Percentiles rank a stretch among this genome's conserved stretches.
These are phyloP conservation scores for Acacia acuminata DNA, from an alignment of 306 rosid species.

Conservation along the genomic window DNA sequence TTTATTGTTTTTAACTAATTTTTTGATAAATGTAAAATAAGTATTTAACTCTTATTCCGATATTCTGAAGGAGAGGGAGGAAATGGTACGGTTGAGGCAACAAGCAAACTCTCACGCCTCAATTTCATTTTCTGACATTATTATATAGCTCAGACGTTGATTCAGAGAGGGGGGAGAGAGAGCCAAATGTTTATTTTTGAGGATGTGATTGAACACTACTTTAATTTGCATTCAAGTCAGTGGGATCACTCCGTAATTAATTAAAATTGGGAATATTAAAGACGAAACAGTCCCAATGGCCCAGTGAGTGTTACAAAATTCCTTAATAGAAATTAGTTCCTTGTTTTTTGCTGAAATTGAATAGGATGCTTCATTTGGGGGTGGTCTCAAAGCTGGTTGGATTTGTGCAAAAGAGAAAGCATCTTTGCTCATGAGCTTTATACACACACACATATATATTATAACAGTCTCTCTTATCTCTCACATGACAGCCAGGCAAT, in stretches of 20 bases:
- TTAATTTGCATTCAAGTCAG: constrained; percentile 53
- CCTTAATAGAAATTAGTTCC: constrained; percentile 7
- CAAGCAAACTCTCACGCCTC: constrained; percentile 45
- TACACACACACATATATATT: background rate
- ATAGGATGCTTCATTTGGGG: constrained; percentile 12
- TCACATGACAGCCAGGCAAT: constrained; percentile 53
- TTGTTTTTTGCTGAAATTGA: background rate
- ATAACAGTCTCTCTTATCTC: background rate
- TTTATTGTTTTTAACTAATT: no score
- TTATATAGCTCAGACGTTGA: constrained; percentile 53
- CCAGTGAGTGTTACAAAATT: constrained; percentile 10
- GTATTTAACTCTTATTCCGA: no score
- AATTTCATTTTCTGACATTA: constrained; percentile 40
- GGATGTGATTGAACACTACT: constrained; percentile 45
- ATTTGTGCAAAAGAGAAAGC: constrained; percentile 33
- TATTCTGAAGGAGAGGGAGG: no score
- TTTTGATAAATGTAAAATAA: no score
- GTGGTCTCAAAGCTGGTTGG: constrained; percentile 37
- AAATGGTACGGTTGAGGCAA: constrained; percentile 50
- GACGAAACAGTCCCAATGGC: constrained; percentile 7
- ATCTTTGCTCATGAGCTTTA: constrained; percentile 37
- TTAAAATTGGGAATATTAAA: constrained; percentile 32
- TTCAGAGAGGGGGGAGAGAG: constrained; percentile 22
- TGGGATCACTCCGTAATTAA: constrained; percentile 49
- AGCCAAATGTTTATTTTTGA: constrained; percentile 28